Conservation (phyloP, 2,329 filamentous ascomycete species). For the Ophiobolus disseminans region DNA sequence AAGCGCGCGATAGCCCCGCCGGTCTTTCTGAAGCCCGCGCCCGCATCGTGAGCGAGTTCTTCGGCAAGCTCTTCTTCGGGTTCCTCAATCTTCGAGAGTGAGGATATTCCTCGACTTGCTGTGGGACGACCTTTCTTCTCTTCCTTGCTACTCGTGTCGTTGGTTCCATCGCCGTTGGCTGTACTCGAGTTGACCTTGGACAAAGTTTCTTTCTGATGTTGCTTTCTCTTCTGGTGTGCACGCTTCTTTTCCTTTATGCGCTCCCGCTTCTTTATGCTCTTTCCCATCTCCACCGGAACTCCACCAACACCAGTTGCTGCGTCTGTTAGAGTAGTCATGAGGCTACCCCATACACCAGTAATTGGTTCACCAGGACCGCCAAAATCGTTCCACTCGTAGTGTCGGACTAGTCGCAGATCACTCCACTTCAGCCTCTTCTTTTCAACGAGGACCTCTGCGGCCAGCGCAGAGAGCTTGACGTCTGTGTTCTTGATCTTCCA, state of each 20-base stretch:
- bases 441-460: conserved; percentile 69
- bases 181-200: conserved; percentile 25
- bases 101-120: conserved; percentile 30
- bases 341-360: conserved; percentile 68
- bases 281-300: conserved; percentile 68
- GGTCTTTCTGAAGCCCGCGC: conserved; percentile 60
- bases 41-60: conserved; percentile 58
- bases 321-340: conserved; percentile 65
- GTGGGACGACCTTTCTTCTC: conserved; percentile 21
- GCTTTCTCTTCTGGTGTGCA: conserved; percentile 39
- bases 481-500: conserved; percentile 70
- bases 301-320: conserved; percentile 69
- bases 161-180: conserved; percentile 21
- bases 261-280: conserved; percentile 63
- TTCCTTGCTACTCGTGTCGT: conserved; percentile 6
- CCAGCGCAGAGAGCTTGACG: conserved; percentile 67
- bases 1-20: conserved; percentile 61
- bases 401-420: conserved; percentile 68
- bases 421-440: conserved; percentile 69
- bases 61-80: conserved; percentile 42
- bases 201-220: conserved; percentile 31
- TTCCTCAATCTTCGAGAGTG: conserved; percentile 40
- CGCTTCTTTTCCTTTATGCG: conserved; percentile 59
- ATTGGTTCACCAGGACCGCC: conserved; percentile 77
- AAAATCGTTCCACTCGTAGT: conserved; percentile 79